A percentile compares a stretch with the other conserved stretches of the same genome.
These are phyloP conservation scores for Xylaria sp. DNA, from an alignment of 2,329 filamentous ascomycete species.

Conservation along the genomic window DNA sequence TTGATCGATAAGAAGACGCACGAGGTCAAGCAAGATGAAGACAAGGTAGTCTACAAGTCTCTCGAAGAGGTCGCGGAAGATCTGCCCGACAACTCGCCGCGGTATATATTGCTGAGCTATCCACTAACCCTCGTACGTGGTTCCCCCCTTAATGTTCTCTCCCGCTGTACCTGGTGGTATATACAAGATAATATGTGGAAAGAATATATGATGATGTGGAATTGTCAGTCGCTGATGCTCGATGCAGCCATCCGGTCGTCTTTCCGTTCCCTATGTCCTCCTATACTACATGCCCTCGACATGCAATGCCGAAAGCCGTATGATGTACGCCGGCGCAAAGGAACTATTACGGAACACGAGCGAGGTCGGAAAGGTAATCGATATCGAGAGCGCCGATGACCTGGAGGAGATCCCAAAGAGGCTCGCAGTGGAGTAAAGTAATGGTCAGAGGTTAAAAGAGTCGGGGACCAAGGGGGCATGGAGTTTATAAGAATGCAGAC, in stretches of 20 bases:
- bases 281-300: conserved; percentile 95
- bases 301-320: conserved; percentile 85
- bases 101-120: conserved; percentile 91
- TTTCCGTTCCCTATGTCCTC: conserved; percentile 92
- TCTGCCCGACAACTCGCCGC: conserved; percentile 89
- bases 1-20: conserved; percentile 90
- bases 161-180: not conserved
- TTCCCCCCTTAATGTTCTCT: not conserved
- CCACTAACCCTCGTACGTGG: conserved; percentile 81
- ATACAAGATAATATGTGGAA: not conserved
- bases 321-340: conserved; percentile 96
- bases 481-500: conserved; percentile 6
- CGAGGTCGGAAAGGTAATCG: conserved; percentile 88
- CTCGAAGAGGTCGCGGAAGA: conserved; percentile 87
- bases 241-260: conserved; percentile 75
- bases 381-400: conserved; percentile 84
- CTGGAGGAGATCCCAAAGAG: conserved; percentile 82
- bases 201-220: not conserved
- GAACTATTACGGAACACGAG: conserved; percentile 94
- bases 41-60: conserved; percentile 79
- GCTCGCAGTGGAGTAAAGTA: conserved; percentile 54
- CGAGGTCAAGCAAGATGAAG: conserved; percentile 87
- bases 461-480: not conserved
- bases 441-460: not conserved
- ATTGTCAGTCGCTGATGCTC: conserved; percentile 14